Base-by-base conservation (phyloP, 192 early-diverging fungal genomes). In the Mortierella hygrophila region DNA sequence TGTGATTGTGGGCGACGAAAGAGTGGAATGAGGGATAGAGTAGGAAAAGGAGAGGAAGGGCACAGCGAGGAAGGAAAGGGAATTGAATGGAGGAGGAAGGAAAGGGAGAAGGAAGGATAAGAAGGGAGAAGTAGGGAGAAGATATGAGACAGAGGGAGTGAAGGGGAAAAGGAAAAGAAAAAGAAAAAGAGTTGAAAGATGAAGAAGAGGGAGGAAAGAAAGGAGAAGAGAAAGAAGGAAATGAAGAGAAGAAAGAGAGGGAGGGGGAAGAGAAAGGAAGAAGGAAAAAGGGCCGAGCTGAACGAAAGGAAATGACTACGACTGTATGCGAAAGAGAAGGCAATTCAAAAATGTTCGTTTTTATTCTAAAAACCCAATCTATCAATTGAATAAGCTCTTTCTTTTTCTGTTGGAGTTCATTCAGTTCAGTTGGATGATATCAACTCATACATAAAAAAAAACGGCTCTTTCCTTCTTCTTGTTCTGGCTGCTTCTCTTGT, bases 121-220 rank as follows among this genome's bases (percentile, higher is more conserved):
- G 52, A 35, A 65, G 16, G 54, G 78, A 63, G 80, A 87, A 46
- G 29, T 72, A 63, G 47, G n/a, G 72, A 63, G 57, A 37, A 42
- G 77, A 89, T 52, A 40, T 35, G 60, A 65, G 65, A 76, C 55
- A 68, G 57, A 42, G 77, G 68, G 55, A 63, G 70, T 69, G 49
- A 60, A 11, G 29, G 49, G 49, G 47, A 55, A 18, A 10, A 37
- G 55, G 40, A 46, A 49, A 68, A n/a, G 42, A 46, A 46, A 49
- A 68, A n/a, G 42, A 46, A 44, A 29, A 41, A 40, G 23, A 71
- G 47, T 69, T 55, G 11, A 47, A 6, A 68, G 65, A 52, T 55
- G 55, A 69, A 44, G 40, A 21, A 41, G 20, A 72, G 11, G 60
- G 54, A 16, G 1, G 7, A 15, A 23, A 75, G 54, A 44, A 38